Evolutionary conservation across 352 stramenopile species (phyloP).

Genomic region (Globisporangium radiosum): DNA sequence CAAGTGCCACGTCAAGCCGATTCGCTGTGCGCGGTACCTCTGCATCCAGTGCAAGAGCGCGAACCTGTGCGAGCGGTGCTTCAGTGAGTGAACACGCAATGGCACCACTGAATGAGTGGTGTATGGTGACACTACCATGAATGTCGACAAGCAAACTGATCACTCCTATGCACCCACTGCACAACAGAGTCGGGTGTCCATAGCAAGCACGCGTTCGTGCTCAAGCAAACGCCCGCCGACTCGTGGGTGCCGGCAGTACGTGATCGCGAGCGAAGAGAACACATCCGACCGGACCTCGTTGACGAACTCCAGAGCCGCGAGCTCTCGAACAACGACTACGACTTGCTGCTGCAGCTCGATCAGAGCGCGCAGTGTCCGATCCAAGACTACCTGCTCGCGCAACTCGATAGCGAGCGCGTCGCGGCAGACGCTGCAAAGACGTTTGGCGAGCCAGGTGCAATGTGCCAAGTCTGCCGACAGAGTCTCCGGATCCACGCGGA

Average conservation of each 20-base stretch:
- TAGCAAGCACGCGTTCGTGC: slow-evolving; percentile 59
- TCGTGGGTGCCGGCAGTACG: slow-evolving; percentile 50
- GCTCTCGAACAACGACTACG: slow-evolving; percentile 82
- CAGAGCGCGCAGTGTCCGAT: slow-evolving; percentile 45
- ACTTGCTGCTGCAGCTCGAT: slow-evolving; percentile 68
- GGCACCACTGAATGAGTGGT: too few species aligned
- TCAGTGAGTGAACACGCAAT: slow-evolving; percentile 25
- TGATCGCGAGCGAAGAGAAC: slow-evolving; percentile 18
- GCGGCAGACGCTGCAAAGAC: slow-evolving; percentile 38
- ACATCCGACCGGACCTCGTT: slow-evolving; percentile 22
- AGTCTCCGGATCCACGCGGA: slow-evolving; percentile 54
- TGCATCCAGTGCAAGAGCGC: slow-evolving; percentile 76
- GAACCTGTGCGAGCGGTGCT: slow-evolving; percentile 71
- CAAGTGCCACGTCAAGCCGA: slow-evolving; percentile 70
- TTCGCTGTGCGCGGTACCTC: slow-evolving; percentile 72
- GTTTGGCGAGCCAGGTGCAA: slow-evolving; percentile 28
- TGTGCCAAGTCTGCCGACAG: slow-evolving; percentile 53
- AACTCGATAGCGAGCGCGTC: slow-evolving; percentile 38
- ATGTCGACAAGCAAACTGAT: too few species aligned
- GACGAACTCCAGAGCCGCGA: slow-evolving; percentile 63
- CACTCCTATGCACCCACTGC: too few species aligned
- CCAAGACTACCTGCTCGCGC: slow-evolving; percentile 66
- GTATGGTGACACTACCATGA: too few species aligned
- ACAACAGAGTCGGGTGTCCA: slow-evolving; percentile 48
- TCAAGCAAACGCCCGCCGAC: slow-evolving; percentile 59